Evolutionary conservation across 129 eudicot species (phyloP).

Genomic region (Lactuca sativa): DNA sequence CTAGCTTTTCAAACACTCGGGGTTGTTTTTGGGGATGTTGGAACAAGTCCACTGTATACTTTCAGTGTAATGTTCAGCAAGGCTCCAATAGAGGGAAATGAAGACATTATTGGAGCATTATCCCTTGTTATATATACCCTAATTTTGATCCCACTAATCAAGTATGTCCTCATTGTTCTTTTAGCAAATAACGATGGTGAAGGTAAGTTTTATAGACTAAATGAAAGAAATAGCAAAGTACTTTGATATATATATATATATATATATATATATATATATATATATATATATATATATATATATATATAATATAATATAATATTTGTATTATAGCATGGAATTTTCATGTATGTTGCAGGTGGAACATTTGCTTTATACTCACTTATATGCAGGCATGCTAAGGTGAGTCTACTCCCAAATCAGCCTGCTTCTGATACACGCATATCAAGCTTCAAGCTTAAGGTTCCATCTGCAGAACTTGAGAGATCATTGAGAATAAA

Average conservation of each 20-base stretch:
- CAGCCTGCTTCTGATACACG: constrained; percentile 91
- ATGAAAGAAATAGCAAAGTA: not conserved
- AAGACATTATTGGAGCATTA: constrained; percentile 90
- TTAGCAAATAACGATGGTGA: constrained; percentile 97
- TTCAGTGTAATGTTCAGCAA: constrained; percentile 93
- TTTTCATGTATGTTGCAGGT: constrained; percentile 47
- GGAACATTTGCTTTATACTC: constrained; percentile 97
- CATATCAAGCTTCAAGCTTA: constrained; percentile 87
- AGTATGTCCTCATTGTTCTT: constrained; percentile 81
- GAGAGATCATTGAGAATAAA: constrained; percentile 85
- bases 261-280: no score
- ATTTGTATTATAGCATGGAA: not conserved
- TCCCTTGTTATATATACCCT: constrained; percentile 91
- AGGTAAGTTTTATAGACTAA: constrained; percentile 43
- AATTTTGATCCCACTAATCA: constrained; percentile 71
- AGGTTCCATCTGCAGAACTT: constrained; percentile 93
- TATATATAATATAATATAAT: no score
- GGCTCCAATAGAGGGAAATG: constrained; percentile 78
- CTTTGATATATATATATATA: not conserved
- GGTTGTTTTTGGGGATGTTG: constrained; percentile 97
- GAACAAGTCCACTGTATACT: constrained; percentile 89
- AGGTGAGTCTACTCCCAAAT: constrained; percentile 92
- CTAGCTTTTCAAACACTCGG: constrained; percentile 91
- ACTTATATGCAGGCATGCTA: constrained; percentile 92
- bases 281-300: not conserved